These are phyloP conservation scores for Verticillium dahliae DNA, from an alignment of 2,329 filamentous ascomycete genomes.

Conservation along the genomic window DNA sequence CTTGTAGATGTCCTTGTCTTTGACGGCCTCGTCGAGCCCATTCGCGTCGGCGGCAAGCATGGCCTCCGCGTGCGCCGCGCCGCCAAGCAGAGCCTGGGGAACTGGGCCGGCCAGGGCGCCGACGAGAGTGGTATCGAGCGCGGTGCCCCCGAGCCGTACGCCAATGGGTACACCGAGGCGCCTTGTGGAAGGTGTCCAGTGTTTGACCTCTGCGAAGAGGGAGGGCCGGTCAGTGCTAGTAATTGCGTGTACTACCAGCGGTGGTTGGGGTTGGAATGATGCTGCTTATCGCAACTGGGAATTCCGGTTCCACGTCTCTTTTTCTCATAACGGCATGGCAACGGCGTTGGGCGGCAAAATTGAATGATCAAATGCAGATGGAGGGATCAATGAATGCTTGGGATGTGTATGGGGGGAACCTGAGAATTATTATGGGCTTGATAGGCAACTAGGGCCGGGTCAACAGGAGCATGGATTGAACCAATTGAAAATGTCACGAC, in stretches of 20 bases:
- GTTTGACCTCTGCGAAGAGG: constrained; percentile 85
- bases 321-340: neutral
- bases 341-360: neutral
- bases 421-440: neutral
- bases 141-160: constrained; percentile 33
- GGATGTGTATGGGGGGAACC: neutral
- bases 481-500: neutral
- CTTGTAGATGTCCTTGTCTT: constrained; percentile 83
- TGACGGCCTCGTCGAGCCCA: constrained; percentile 73
- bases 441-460: no score
- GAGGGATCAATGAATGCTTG: neutral
- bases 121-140: constrained; percentile 25
- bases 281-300: neutral
- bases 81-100: constrained; percentile 34
- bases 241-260: constrained; percentile 88
- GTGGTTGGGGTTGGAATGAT: constrained; percentile 59
- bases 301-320: neutral
- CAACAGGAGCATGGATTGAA: neutral
- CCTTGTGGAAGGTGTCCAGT: constrained; percentile 91
- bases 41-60: constrained; percentile 40
- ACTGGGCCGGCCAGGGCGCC: constrained; percentile 24
- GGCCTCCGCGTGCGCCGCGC: constrained; percentile 49
- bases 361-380: neutral
- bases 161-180: constrained; percentile 77
- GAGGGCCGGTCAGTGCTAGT: constrained; percentile 80